Conservation (phyloP, 2,329 filamentous ascomycete genomes). For the Tricladium varicosporioides region DNA sequence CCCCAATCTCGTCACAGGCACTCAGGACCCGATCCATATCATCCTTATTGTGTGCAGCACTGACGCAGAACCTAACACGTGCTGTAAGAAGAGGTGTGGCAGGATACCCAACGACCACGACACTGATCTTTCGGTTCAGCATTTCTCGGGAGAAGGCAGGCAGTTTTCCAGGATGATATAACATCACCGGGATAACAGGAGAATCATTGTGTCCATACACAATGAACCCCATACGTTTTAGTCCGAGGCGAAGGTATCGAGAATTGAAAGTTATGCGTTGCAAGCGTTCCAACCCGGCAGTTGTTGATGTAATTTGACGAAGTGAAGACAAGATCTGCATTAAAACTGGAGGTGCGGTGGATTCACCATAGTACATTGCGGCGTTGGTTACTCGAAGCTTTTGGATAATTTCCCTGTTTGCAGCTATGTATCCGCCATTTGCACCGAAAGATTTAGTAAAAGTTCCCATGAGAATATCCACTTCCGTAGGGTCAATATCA, state of each 20-base stretch:
- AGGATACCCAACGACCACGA: conserved; percentile 93
- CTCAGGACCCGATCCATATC: conserved; percentile 83
- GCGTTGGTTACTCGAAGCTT: conserved; percentile 83
- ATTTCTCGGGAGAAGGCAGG: conserved; percentile 96
- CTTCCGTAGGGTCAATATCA: conserved; percentile 75
- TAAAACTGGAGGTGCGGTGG: conserved; percentile 78
- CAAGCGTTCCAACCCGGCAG: conserved; percentile 80
- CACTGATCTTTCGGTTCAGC: conserved; percentile 91
- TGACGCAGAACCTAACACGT: conserved; percentile 89
- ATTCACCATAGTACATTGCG: conserved; percentile 79
- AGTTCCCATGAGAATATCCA: conserved; percentile 96
- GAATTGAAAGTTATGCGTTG: conserved; percentile 96
- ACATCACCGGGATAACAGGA: conserved; percentile 85
- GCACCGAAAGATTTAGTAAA: conserved; percentile 96
- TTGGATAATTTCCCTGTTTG: conserved; percentile 82
- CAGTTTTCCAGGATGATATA: conserved; percentile 98
- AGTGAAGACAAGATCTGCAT: conserved; percentile 85
- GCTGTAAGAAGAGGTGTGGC: conserved; percentile 91
- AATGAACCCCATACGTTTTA: conserved; percentile 93
- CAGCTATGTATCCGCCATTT: conserved; percentile 91
- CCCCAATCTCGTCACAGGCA: conserved; percentile 87
- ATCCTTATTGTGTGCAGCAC: conserved; percentile 92
- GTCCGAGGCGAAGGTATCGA: conserved; percentile 88
- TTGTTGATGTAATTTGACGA: conserved; percentile 75
- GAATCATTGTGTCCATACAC: conserved; percentile 96